These are phyloP conservation scores for Penicillium sclerotiorum DNA, from an alignment of 2,329 filamentous ascomycete genomes.

Conservation along the genomic window DNA sequence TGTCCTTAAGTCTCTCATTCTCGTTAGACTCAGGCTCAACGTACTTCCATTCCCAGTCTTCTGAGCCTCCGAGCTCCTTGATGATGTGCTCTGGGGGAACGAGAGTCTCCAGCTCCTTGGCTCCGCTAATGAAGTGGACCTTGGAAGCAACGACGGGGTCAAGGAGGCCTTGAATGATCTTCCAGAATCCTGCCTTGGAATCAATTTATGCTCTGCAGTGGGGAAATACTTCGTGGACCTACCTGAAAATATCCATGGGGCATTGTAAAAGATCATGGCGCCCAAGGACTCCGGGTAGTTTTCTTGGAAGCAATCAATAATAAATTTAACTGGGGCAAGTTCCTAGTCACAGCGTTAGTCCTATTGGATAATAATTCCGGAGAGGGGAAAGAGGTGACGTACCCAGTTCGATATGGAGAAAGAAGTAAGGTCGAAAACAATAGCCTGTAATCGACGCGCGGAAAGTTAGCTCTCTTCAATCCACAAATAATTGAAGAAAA, in stretches of 20 bases:
- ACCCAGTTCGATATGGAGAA: conserved; percentile 93
- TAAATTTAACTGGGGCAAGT: conserved; percentile 92
- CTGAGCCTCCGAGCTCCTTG: conserved; percentile 14
- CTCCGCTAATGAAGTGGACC: conserved; percentile 17
- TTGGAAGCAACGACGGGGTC: conserved; percentile 15
- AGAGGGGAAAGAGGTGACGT: conserved; percentile 27
- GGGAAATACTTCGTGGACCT: not conserved
- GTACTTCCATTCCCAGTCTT: conserved; percentile 20
- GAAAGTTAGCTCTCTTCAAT: not conserved
- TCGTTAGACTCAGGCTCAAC: conserved; percentile 12
- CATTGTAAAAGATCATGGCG: conserved; percentile 88
- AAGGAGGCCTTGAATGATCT: conserved; percentile 16
- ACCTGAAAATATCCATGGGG: conserved; percentile 54
- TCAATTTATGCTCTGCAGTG: too few species aligned
- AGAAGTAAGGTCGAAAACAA: conserved; percentile 90
- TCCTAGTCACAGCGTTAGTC: conserved; percentile 56
- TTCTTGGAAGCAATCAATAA: conserved; percentile 97
- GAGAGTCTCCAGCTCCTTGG: conserved; percentile 15
- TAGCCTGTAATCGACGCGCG: conserved; percentile 61
- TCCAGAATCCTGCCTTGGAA: conserved; percentile 24
- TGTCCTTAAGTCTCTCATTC: conserved; percentile 14
- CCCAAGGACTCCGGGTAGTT: conserved; percentile 95
- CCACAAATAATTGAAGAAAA: not conserved
- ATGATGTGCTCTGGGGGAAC: conserved; percentile 18
- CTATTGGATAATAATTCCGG: not conserved